Conservation (phyloP, 1,284 basidiomycete genomes). For the Cryptococcus jaspeensis region DNA sequence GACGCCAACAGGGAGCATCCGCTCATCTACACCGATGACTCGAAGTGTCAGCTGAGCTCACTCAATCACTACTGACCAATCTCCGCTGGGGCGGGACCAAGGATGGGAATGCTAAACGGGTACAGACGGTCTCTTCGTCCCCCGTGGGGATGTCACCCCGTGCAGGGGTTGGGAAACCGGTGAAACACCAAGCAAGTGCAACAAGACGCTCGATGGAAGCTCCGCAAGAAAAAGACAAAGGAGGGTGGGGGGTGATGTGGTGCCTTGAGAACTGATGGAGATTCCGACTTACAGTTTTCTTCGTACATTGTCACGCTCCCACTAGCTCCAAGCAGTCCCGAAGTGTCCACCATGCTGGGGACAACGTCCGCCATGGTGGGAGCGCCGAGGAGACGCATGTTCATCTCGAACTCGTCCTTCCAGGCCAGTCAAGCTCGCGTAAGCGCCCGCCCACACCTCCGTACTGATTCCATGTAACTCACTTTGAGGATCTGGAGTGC, state of each 20-base stretch:
- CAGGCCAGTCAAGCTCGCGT: background rate
- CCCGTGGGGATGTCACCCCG: too few species aligned
- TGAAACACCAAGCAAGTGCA: too few species aligned
- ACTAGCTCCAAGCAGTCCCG: slow-evolving; percentile 57
- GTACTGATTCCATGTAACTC: slow-evolving; percentile 28
- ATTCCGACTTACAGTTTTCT: slow-evolving; percentile 64
- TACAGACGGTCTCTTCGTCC: too few species aligned
- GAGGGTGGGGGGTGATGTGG: too few species aligned
- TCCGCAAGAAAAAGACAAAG: too few species aligned
- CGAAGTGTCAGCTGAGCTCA: too few species aligned
- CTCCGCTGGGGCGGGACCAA: too few species aligned
- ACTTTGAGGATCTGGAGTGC: slow-evolving; percentile 76
- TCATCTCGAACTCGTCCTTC: slow-evolving; percentile 93
- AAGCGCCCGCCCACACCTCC: background rate
- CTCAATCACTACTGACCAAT: too few species aligned
- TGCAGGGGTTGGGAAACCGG: too few species aligned
- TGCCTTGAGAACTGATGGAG: too few species aligned
- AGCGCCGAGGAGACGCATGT: slow-evolving; percentile 82
- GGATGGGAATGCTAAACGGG: too few species aligned
- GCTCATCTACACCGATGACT: slow-evolving; percentile 20
- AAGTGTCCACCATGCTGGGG: slow-evolving; percentile 84
- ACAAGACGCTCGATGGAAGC: too few species aligned
- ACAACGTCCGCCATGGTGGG: slow-evolving; percentile 72
- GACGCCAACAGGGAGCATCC: slow-evolving; percentile 30
- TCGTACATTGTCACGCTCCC: slow-evolving; percentile 72